These are phyloP conservation scores for Nakazawaea peltata DNA, from an alignment of 805 yeast species.

Conservation along the genomic window DNA sequence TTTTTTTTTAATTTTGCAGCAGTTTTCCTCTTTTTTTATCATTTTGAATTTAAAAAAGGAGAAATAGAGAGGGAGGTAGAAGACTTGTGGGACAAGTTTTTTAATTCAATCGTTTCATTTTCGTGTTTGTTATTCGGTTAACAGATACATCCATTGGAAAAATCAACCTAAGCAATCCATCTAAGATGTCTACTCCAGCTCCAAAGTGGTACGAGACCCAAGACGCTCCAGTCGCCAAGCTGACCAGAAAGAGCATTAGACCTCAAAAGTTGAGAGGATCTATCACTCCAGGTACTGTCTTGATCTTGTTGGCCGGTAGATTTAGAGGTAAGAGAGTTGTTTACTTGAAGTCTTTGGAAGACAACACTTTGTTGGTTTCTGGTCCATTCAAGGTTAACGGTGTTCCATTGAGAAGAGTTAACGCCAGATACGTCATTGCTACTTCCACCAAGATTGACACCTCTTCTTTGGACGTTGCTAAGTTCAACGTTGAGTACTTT, in stretches of 20 bases:
- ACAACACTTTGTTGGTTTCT: slow-evolving; percentile 92
- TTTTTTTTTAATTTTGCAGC: not conserved
- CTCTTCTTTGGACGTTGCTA: slow-evolving; percentile 73
- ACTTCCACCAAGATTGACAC: slow-evolving; percentile 89
- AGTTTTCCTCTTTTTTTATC: no score
- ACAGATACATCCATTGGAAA: no score
- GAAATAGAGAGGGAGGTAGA: no score
- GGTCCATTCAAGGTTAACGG: slow-evolving; percentile 99
- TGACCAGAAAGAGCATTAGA: slow-evolving; percentile 83
- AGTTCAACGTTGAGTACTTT: slow-evolving; percentile 90
- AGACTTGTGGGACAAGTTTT: no score
- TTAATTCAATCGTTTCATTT: not conserved
- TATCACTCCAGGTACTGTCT: slow-evolving; percentile 95
- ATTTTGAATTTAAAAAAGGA: not conserved
- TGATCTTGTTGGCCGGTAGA: slow-evolving; percentile 97
- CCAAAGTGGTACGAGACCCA: slow-evolving; percentile 94
- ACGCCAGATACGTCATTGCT: slow-evolving; percentile 97
- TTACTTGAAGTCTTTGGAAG: slow-evolving; percentile 92
- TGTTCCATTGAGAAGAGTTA: slow-evolving; percentile 99
- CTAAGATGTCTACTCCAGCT: not conserved
- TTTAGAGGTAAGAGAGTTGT: slow-evolving; percentile 99
- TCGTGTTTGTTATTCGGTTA: not conserved
- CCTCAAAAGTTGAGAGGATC: slow-evolving; percentile 96
- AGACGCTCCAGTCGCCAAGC: slow-evolving; percentile 81
- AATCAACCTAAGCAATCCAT: no score